Base-by-base conservation (phyloP, 495 filamentous ascomycete genomes). In the Penicillium simplicissimum region DNA sequence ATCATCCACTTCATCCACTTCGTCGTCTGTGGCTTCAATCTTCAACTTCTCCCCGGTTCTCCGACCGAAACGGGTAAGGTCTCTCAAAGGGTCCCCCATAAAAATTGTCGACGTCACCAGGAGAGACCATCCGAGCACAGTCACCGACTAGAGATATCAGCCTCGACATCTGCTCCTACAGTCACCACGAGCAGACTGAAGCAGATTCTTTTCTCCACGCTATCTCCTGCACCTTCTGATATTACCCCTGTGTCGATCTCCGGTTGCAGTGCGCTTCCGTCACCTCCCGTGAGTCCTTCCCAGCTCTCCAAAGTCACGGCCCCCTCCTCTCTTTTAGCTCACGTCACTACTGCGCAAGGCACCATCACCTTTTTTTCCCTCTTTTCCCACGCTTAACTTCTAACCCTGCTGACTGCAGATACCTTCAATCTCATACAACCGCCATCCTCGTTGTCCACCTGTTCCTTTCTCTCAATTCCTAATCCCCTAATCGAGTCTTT, bases 281-380 rank as follows among this genome's bases (percentile, higher is more conserved):
- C 67, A 60, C 66, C 67, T 75, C 68, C 72, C 59, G 65, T 69
- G 25, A 55, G 58, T 17, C 58, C 54, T 53, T 51, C 45, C 34
- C 36, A 47, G 28, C 25, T 52, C 63, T 43, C 31, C 49, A 52
- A 35, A 13, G 17, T n/a, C 51, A 8, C 31, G 31, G 10, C 37
- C 63, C 25, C 64, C 63, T 69, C 65, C 60, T 31, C 28, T 6
- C 61, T 54, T 62, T 59, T 68, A 67, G 15, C 63, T 60, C 71
- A 79, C 76, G 76, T 79, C 76, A 79, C 70, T 74, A 67, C 62
- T 77, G 74, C 74, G 75, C 75, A 72, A 74, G 71, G 54, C 58
- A 62, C 60, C 48, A 45, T 58, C 53, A 54, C 53, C 57, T 57
- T 65, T 67, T 45, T 47, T 65, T n/a, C 36, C 63, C 40, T 36